Base-by-base conservation (phyloP, 306 rosid genomes). In the Adenanthera pavonina region DNA sequence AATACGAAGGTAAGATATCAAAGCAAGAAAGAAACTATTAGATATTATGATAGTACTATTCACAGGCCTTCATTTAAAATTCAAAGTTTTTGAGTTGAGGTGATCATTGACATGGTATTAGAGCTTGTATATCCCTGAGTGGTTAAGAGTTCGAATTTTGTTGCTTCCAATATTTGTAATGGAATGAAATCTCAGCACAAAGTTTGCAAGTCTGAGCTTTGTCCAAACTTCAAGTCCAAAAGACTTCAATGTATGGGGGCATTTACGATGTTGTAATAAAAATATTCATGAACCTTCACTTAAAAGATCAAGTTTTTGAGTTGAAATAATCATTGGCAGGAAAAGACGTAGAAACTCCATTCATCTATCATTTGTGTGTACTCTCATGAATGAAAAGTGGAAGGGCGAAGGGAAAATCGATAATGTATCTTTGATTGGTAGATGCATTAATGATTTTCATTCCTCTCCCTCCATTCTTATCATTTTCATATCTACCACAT, bases 381-480 rank as follows among this genome's bases (percentile, higher is more conserved):
- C 70, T 25, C 12, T 10, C 40, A 35, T 13, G 17, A 35, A 40
- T 64, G 15, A 35, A 64, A 40, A 35, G 46, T 46, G 34, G 17
- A 67, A 34, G 51, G 7, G 51, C 40, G 20, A 17, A 38, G 72
- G 3, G 51, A 67, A 67, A 38, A 40, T 67, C 5, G 12, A 67
- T 41, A 15, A 40, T 16, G 72, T 2, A 67, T 67, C 34, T 54
- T 54, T 41, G 15, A 40, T 10, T 20, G 19, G 48, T n/a, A 38
- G 71, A 16, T 66, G 71, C 71, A 66, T 57, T 40, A 41, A 17
- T 67, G 34, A n/a, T 67, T 41, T 57, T 40, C 72, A 67, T 15
- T 67, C 25, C 41, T 65, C 72, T 67, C 72, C 51, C 34, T 17
- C 51, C 72, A 17, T 8, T 67, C 51, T 34, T n/a, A 20, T 67